Evolutionary conservation across 1,284 basidiomycete species (phyloP).

Genomic region (Ustilago sp.): DNA sequence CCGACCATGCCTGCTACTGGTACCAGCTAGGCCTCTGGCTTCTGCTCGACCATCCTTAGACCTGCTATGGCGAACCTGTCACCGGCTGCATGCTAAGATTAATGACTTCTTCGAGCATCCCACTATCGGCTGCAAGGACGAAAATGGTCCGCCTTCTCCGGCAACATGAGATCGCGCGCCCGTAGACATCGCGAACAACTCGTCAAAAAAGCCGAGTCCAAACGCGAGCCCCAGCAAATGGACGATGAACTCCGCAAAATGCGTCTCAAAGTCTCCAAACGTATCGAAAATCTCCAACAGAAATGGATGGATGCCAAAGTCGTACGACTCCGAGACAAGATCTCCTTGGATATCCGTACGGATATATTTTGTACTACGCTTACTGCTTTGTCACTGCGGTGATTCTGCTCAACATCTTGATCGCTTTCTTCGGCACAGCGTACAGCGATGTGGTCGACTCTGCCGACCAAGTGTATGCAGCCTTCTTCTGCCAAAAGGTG

Average conservation of each 20-base stretch:
- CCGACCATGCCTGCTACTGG: too few relatives aligned
- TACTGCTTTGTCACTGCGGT: conserved; percentile 56
- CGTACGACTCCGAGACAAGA: conserved; percentile 73
- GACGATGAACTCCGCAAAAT: conserved; percentile 86
- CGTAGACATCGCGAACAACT: conserved; percentile 75
- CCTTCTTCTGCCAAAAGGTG: conserved; percentile 63
- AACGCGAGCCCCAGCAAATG: conserved; percentile 74
- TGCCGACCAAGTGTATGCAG: conserved; percentile 43
- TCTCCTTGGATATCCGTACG: conserved; percentile 75
- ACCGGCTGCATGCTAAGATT: too few relatives aligned
- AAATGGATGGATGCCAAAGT: conserved; percentile 91
- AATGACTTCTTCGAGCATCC: too few relatives aligned
- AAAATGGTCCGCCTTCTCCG: conserved; percentile 84
- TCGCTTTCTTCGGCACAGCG: conserved; percentile 78
- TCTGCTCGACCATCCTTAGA: too few relatives aligned
- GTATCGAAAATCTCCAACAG: conserved; percentile 78
- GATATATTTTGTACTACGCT: conserved; percentile 81
- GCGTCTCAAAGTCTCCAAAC: conserved; percentile 79
- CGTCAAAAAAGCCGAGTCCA: conserved; percentile 76
- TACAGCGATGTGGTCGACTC: conserved; percentile 64
- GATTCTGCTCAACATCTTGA: conserved; percentile 76
- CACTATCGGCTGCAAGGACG: conserved; percentile 73
- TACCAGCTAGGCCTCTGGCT: too few relatives aligned
- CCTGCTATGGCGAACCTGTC: too few relatives aligned
- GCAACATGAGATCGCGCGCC: conserved; percentile 79